Conservation (phyloP, 352 stramenopile species). For the Phytophthora meadii region DNA sequence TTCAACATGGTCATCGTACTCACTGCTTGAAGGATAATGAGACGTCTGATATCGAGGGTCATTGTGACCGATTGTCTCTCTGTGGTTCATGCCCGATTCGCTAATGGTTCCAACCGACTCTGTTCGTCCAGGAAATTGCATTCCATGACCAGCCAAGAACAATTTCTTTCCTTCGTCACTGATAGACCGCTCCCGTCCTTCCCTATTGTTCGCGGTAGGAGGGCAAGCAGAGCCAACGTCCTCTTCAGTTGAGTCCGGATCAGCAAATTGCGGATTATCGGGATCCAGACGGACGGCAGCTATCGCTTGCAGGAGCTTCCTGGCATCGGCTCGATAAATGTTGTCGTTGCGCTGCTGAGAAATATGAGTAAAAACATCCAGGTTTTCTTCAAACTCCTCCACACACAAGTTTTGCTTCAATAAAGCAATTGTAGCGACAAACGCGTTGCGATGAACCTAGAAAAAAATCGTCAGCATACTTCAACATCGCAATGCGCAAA, state of each 20-base stretch:
- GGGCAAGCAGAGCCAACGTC: conserved; percentile 59
- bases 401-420: conserved; percentile 84
- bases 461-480: not conserved
- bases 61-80: conserved; percentile 42
- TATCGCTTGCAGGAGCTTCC: conserved; percentile 86
- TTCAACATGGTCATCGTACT: conserved; percentile 64
- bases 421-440: conserved; percentile 68
- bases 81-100: conserved; percentile 34
- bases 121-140: conserved; percentile 25
- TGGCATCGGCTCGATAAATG: conserved; percentile 80
- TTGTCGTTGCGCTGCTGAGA: conserved; percentile 87
- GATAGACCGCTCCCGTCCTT: conserved; percentile 70
- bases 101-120: conserved; percentile 42
- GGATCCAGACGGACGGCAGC: conserved; percentile 82
- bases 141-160: conserved; percentile 66
- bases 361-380: conserved; percentile 82
- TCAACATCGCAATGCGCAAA: not conserved
- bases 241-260: conserved; percentile 65
- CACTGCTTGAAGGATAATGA: conserved; percentile 58
- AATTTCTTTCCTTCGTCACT: conserved; percentile 89
- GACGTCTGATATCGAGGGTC: conserved; percentile 50
- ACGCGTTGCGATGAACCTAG: conserved; percentile 84
- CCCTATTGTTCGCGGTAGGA: conserved; percentile 73
- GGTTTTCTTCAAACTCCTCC: conserved; percentile 80
- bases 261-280: conserved; percentile 79